phyloP scores from a whole-genome alignment of 805 yeast genomes.

The Candida pseudoglaebosa region DNA sequence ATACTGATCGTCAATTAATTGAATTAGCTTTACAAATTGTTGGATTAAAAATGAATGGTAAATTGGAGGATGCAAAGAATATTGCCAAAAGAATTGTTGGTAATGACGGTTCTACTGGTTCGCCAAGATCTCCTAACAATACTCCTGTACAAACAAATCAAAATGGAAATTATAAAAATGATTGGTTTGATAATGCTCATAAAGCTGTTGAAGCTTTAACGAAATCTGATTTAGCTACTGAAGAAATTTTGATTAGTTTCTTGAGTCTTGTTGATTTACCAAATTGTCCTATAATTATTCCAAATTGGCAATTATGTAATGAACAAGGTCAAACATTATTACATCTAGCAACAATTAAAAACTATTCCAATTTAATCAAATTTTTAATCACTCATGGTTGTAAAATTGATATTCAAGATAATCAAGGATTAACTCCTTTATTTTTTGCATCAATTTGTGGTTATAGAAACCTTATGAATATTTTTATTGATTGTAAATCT shows the following conservation, averaged over 20 bases:
- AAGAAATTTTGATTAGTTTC: conserved; percentile 47
- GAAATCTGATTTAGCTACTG: conserved; percentile 42
- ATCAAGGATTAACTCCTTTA: conserved; percentile 80
- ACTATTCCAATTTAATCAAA: conserved; percentile 57
- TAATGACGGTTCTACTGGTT: conserved; percentile 29
- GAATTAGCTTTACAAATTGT: conserved; percentile 95
- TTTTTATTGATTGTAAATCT: conserved; percentile 63
- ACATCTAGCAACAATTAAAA: conserved; percentile 79
- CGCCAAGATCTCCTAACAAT: conserved; percentile 4
- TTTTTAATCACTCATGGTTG: conserved; percentile 66
- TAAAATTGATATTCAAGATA: conserved; percentile 68
- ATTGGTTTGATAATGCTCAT: conserved; percentile 54
- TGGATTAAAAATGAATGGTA: conserved; percentile 95
- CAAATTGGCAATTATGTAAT: conserved; percentile 81
- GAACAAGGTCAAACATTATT: conserved; percentile 81
- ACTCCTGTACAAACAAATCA: conserved; percentile 9
- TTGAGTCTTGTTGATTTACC: conserved; percentile 59
- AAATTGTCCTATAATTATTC: conserved; percentile 55
- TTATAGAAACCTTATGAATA: conserved; percentile 57
- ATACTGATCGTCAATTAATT: conserved; percentile 89
- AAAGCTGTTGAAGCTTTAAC: conserved; percentile 47
- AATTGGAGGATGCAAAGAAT: conserved; percentile 88
- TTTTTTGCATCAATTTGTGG: conserved; percentile 83
- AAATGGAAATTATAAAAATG: conserved; percentile 20
- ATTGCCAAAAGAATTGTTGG: conserved; percentile 91